These are phyloP conservation scores for Colletotrichum limetticola DNA, from an alignment of 2,329 filamentous ascomycete species.

Conservation along the genomic window DNA sequence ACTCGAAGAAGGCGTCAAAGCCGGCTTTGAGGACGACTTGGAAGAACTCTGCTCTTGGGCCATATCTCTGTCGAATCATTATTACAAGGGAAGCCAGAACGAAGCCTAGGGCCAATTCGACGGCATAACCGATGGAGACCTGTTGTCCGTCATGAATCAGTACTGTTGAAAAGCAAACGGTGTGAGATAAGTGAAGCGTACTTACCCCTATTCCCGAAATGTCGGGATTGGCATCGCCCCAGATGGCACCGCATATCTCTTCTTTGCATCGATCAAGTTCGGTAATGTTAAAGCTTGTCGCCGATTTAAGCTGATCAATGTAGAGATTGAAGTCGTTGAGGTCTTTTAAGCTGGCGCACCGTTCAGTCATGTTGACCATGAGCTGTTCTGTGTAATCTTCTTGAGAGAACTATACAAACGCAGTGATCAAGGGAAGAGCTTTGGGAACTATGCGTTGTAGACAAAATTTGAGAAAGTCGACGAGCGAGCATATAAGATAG, in stretches of 20 bases:
- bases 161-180: no score
- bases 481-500: not conserved
- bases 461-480: not conserved
- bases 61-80: not conserved
- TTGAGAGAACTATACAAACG: not conserved
- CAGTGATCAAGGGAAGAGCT: not conserved
- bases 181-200: not conserved
- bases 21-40: not conserved
- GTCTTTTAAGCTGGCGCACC: not conserved
- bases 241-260: not conserved
- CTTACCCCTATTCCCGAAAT: slow-evolving; percentile 23
- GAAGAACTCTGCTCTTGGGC: slow-evolving; percentile 25
- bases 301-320: not conserved
- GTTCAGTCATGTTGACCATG: not conserved
- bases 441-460: no score
- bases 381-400: not conserved
- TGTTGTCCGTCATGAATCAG: not conserved
- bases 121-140: not conserved
- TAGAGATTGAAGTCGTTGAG: not conserved
- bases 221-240: slow-evolving; percentile 5
- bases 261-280: not conserved
- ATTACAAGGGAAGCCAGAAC: not conserved
- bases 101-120: not conserved
- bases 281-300: not conserved
- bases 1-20: slow-evolving; percentile 11